phyloP scores from a whole-genome alignment of 495 filamentous ascomycete genomes.

The Pseudoneurospora amorphoporcata region DNA sequence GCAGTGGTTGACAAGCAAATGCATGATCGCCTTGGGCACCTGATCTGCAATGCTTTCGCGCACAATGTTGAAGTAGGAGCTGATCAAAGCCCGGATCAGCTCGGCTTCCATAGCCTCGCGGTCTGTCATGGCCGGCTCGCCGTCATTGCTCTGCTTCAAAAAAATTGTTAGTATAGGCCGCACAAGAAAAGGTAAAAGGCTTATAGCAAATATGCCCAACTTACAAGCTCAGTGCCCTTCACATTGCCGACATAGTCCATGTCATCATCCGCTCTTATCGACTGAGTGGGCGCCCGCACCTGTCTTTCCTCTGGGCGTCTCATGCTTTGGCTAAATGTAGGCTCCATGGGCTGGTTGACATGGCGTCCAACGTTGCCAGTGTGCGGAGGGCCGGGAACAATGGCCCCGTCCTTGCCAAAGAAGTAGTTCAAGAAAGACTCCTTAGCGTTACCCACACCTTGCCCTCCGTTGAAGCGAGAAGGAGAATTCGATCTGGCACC shows the following conservation, averaged over 20 bases:
- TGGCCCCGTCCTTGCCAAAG: slow-evolving; percentile 82
- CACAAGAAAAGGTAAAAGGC: neutral
- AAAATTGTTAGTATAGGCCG: slow-evolving; percentile 17
- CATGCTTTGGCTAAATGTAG: slow-evolving; percentile 73
- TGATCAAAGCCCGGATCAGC: slow-evolving; percentile 89
- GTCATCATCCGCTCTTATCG: slow-evolving; percentile 24
- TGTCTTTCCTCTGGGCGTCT: slow-evolving; percentile 60
- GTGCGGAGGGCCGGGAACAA: slow-evolving; percentile 30
- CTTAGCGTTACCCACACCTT: slow-evolving; percentile 39
- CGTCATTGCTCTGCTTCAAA: slow-evolving; percentile 30
- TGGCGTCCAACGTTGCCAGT: slow-evolving; percentile 46
- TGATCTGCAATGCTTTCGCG: slow-evolving; percentile 95
- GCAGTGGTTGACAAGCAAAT: slow-evolving; percentile 93
- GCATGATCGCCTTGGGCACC: slow-evolving; percentile 98
- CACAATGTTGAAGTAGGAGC: slow-evolving; percentile 97
- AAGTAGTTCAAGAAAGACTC: slow-evolving; percentile 98
- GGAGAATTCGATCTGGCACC: slow-evolving; percentile 55
- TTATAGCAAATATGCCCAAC: slow-evolving; percentile 15
- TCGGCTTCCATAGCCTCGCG: slow-evolving; percentile 95
- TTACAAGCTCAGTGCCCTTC: slow-evolving; percentile 43
- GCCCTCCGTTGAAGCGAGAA: slow-evolving; percentile 40
- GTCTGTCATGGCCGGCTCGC: slow-evolving; percentile 81
- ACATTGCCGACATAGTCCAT: slow-evolving; percentile 19
- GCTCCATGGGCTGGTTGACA: slow-evolving; percentile 62
- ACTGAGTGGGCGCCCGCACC: slow-evolving; percentile 27